Percentiles rank a stretch among this genome's conserved stretches.
Evolutionary conservation across 768 basidiomycete species (phyloP).

Genomic region (Hericium rajendrae): DNA sequence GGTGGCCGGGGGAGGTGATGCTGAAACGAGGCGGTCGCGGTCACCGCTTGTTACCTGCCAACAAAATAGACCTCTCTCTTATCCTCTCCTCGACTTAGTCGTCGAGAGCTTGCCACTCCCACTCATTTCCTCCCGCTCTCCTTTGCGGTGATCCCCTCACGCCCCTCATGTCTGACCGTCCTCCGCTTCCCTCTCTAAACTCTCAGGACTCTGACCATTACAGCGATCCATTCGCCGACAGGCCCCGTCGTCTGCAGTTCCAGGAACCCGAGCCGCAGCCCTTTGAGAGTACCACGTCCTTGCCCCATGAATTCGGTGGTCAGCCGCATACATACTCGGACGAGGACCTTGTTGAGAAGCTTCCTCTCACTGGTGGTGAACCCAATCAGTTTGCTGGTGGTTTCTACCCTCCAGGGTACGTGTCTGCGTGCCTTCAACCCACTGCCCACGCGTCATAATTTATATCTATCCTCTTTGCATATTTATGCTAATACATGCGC

Average conservation of each 20-base stretch:
- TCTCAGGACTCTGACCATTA: constrained; percentile 29
- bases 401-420: constrained; percentile 71
- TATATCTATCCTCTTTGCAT: too few species aligned
- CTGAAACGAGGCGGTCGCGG: neutral
- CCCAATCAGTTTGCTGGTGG: constrained; percentile 37
- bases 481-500: too few species aligned
- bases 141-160: neutral
- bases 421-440: constrained; percentile 11
- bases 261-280: constrained; percentile 46
- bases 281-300: constrained; percentile 47
- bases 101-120: neutral
- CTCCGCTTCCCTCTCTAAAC: constrained; percentile 19
- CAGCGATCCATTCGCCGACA: constrained; percentile 70
- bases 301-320: constrained; percentile 42
- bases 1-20: neutral
- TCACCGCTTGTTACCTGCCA: constrained; percentile 14
- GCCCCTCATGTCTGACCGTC: constrained; percentile 19
- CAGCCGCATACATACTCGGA: constrained; percentile 38
- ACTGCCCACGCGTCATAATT: neutral
- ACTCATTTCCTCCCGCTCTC: neutral
- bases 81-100: neutral
- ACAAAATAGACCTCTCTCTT: constrained; percentile 7
- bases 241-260: constrained; percentile 51
- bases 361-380: constrained; percentile 57
- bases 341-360: constrained; percentile 70